Base-by-base conservation (phyloP, 129 eudicot genomes). In the Saposhnikovia divaricata region DNA sequence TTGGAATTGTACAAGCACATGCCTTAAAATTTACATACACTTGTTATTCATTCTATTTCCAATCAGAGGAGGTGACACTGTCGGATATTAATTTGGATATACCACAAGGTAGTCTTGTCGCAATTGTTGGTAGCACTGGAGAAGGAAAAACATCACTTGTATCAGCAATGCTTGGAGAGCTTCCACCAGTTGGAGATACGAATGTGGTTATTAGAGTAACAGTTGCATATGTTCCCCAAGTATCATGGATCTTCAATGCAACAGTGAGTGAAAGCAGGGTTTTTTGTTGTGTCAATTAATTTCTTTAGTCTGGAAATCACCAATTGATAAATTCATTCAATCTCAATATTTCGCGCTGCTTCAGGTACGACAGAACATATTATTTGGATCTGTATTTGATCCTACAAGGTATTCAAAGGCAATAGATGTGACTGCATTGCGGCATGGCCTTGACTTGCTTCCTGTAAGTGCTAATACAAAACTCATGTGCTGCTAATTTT, bases 81-180 rank as follows among this genome's bases (percentile, higher is more conserved):
- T 85, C 96, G 25, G 80, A 90, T 80, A 82, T 95, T 9, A 95
- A 95, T 83, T 78, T 95, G 83, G 94, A 95, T 75, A 83, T 95
- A 90, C 93, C n/a, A 53, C 78, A 74, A 61, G 99, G 99, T 70
- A 88, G 94, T 80, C 79, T 95, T 63, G 91, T 89, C 5, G 99
- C 99, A 27, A 77, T 95, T 59, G 99, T 95, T 77, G 99, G 97
- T 79, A 80, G 99, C 73, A 95, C 99, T 47, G 99, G 97, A 75
- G 99, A 95, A 82, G 99, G 99, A 55, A 95, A 95, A 82, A 95
- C 34, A 31, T 31, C 34, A 31, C 34, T 31, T 31, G 34, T 31
- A 31, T 31, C 34, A 31, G 34, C 34, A 1, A 31, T 31, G 34
- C 34, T 31, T 31, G 34, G 34, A 31, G 34, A 31, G 34, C 34